A percentile compares a stretch with the other conserved stretches of the same genome.
phyloP scores from a whole-genome alignment of 2,329 filamentous ascomycete species.

The Neonectria faginata region DNA sequence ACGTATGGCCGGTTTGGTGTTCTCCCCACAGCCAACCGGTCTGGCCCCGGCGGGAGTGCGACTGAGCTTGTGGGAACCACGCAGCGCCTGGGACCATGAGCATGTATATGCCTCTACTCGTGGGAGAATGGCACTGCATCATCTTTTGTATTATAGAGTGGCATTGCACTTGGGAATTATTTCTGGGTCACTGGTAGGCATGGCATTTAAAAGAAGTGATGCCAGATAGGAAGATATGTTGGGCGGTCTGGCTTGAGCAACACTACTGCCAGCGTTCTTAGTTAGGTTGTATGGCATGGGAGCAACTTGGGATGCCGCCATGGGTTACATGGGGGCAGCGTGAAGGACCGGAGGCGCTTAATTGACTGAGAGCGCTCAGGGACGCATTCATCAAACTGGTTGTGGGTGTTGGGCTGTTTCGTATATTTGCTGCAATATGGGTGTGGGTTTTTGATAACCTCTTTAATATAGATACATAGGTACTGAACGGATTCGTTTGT shows the following conservation, averaged over 20 bases:
- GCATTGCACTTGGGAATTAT: slow-evolving; percentile 23
- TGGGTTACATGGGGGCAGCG: background rate
- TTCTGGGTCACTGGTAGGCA: slow-evolving; percentile 24
- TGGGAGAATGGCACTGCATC: slow-evolving; percentile 12
- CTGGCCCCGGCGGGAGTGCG: slow-evolving; percentile 54
- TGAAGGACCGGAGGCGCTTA: background rate
- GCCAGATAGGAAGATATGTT: slow-evolving; percentile 10
- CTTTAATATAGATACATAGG: background rate
- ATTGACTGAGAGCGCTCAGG: background rate
- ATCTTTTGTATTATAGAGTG: slow-evolving; percentile 32
- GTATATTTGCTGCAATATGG: slow-evolving; percentile 1
- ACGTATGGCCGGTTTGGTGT: slow-evolving; percentile 94
- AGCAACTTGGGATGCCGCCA: background rate
- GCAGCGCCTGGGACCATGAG: slow-evolving; percentile 77
- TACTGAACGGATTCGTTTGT: background rate
- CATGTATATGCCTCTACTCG: background rate
- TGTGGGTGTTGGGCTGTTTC: background rate
- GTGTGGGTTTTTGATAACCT: background rate
- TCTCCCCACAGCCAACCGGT: slow-evolving; percentile 69
- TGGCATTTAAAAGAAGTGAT: slow-evolving; percentile 23
- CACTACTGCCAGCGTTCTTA: background rate
- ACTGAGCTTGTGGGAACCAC: slow-evolving; percentile 69
- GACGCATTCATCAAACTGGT: background rate
- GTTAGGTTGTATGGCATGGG: background rate
- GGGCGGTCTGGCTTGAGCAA: background rate